Base-by-base conservation (phyloP, 768 basidiomycete genomes). In the Podaxis carcinomalis region DNA sequence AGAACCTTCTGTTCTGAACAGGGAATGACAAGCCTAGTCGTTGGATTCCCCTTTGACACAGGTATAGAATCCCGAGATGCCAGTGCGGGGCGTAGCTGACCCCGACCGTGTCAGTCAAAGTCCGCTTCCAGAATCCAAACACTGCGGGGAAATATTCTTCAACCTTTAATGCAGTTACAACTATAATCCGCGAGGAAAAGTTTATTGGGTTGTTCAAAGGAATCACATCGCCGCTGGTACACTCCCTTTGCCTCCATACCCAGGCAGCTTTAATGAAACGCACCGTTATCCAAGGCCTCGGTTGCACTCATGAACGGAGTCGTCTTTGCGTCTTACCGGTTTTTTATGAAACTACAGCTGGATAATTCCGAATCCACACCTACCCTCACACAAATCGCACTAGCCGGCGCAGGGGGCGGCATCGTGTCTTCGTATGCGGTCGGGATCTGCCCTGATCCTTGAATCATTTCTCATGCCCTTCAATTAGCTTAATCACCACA, bases 321-420 rank as follows among this genome's bases (percentile, higher is more conserved):
- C 14, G 85, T 95, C 3, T 96, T 97, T 71, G 83, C 92, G 0
- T 86, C 88, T 0, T 96, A 96, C 75, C 84, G 87, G 21, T 85
- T 90, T 68, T 80, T 95, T 56, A 84, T 93, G 77, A 83, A 84
- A 51, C 62, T 83, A 0, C 90, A 94, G 68, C 74, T 86, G 4
- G 76, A 81, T 1, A 67, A 72, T 51, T 70, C 74, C 3, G 68
- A 77, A 2, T 69, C 72, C 0, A 76, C 79, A 32, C 92, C 94
- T 0, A 84, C 85, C 0, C 77, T 96, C 21, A 70, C 74, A 1
- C 91, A 94, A 70, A 84, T 95, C 40, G 79, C 82, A 1, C 75
- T 93, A 2, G 92, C 93, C 1, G 95, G 94, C 1, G 80, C 87
- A 5, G 88, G 88, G 1, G 90, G 88, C 67, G 94, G 95, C 1